phyloP scores from a whole-genome alignment of 495 filamentous ascomycete genomes.

The Barbatosphaeria neglecta region DNA sequence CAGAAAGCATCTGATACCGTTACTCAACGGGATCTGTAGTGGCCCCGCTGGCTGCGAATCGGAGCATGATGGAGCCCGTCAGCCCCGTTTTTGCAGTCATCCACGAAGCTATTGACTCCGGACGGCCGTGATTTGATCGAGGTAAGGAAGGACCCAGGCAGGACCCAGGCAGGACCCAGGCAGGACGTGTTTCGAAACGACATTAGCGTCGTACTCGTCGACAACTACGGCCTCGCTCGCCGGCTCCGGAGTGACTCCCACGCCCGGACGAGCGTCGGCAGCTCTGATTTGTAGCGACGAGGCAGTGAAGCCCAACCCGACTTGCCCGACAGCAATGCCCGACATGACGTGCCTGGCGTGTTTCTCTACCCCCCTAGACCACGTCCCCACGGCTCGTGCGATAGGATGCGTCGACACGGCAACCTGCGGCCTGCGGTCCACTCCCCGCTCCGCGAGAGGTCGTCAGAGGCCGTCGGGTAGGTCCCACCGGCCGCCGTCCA shows the following conservation, averaged over 20 bases:
- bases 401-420: background rate
- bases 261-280: no score
- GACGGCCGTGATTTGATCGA: background rate
- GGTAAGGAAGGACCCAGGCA: no score
- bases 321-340: no score
- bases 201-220: background rate
- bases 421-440: background rate
- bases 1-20: no score
- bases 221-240: background rate
- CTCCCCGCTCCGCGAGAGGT: no score
- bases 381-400: background rate
- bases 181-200: background rate
- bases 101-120: background rate
- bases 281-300: no score
- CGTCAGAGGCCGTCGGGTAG: background rate
- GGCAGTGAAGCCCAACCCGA: no score
- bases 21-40: no score
- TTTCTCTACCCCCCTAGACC: background rate
- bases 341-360: background rate
- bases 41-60: no score
- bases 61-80: background rate
- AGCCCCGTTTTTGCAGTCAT: background rate
- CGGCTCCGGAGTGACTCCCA: no score
- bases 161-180: no score
- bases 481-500: no score